phyloP scores from a whole-genome alignment of 2,329 filamentous ascomycete species.

The Boeremia lycopersici region DNA sequence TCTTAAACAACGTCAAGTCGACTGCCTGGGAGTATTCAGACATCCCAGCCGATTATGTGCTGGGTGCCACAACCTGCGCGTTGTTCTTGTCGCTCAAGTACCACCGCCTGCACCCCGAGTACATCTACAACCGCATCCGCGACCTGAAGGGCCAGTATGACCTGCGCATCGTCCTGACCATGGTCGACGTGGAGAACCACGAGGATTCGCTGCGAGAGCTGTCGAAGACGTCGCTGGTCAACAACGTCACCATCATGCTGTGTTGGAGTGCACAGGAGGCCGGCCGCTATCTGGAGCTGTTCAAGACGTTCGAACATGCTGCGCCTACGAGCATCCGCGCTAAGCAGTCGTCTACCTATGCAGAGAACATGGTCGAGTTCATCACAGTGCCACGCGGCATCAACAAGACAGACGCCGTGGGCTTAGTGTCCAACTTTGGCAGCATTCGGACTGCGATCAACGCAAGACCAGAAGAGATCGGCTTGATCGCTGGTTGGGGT shows the following conservation, averaged over 20 bases:
- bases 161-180: slow-evolving; percentile 81
- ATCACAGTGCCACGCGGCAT: slow-evolving; percentile 87
- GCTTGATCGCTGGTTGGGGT: slow-evolving; percentile 88
- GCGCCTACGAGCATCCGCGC: slow-evolving; percentile 82
- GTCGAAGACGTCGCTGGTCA: slow-evolving; percentile 89
- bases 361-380: slow-evolving; percentile 88
- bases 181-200: slow-evolving; percentile 96
- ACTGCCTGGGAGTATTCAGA: slow-evolving; percentile 97
- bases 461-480: slow-evolving; percentile 83
- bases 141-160: slow-evolving; percentile 84
- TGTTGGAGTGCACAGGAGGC: slow-evolving; percentile 96
- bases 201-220: slow-evolving; percentile 88
- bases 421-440: slow-evolving; percentile 89
- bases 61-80: slow-evolving; percentile 86
- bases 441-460: slow-evolving; percentile 87
- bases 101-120: slow-evolving; percentile 95
- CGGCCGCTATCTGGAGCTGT: slow-evolving; percentile 89
- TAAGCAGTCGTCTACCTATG: slow-evolving; percentile 81
- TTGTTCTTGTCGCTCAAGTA: slow-evolving; percentile 96
- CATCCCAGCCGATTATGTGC: slow-evolving; percentile 91
- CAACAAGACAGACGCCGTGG: slow-evolving; percentile 93
- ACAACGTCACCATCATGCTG: slow-evolving; percentile 88
- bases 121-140: slow-evolving; percentile 92
- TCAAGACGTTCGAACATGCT: slow-evolving; percentile 92
- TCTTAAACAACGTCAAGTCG: slow-evolving; percentile 79